A percentile compares a stretch with the other conserved stretches of the same genome.
These are phyloP conservation scores for Colletotrichum nymphaeae DNA, from an alignment of 2,329 filamentous ascomycete species.

Conservation along the genomic window DNA sequence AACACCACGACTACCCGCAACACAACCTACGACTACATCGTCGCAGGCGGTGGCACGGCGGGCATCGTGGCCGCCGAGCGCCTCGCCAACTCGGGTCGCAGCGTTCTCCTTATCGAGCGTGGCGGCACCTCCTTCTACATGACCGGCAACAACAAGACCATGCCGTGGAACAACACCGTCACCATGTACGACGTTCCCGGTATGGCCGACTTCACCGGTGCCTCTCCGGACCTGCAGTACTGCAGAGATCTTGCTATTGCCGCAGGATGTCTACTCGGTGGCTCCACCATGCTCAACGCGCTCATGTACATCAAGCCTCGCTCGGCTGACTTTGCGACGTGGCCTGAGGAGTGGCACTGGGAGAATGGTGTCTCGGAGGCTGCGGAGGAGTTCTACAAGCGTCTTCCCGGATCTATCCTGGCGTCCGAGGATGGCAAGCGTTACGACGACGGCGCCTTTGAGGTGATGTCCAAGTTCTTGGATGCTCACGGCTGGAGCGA, in stretches of 20 bases:
- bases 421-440: constrained; percentile 35
- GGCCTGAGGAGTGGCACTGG: constrained; percentile 38
- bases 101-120: constrained; percentile 34
- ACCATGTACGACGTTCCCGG: constrained; percentile 40
- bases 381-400: constrained; percentile 36
- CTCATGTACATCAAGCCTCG: constrained; percentile 40
- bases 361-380: constrained; percentile 34
- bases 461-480: constrained; percentile 35
- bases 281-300: constrained; percentile 43
- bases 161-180: constrained; percentile 42
- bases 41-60: constrained; percentile 35
- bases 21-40: constrained; percentile 36
- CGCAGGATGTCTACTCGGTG: constrained; percentile 47
- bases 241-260: constrained; percentile 42
- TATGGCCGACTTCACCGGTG: constrained; percentile 30
- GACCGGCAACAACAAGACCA: constrained; percentile 36
- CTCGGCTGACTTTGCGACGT: constrained; percentile 26
- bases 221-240: constrained; percentile 29
- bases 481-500: constrained; percentile 35
- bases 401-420: constrained; percentile 34
- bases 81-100: constrained; percentile 34
- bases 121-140: constrained; percentile 30
- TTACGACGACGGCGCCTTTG: constrained; percentile 36
- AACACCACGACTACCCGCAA: constrained; percentile 32
- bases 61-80: constrained; percentile 34